These are phyloP conservation scores for Madurella mycetomatis DNA, from an alignment of 2,329 filamentous ascomycete species.

Conservation along the genomic window DNA sequence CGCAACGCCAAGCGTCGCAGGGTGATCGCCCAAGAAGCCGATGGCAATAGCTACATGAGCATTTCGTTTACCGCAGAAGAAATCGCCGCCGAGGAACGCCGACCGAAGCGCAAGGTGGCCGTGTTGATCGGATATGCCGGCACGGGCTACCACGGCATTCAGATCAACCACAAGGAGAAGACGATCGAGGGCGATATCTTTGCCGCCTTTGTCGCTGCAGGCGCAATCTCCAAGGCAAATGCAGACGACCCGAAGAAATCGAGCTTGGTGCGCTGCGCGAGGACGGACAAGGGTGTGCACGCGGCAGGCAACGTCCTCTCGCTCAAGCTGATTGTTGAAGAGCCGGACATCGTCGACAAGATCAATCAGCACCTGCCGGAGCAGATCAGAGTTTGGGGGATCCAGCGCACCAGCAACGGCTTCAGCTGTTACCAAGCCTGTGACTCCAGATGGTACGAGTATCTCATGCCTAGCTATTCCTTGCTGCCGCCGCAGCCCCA, in stretches of 20 bases:
- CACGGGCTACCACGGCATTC: slow-evolving; percentile 96
- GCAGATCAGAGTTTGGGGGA: slow-evolving; percentile 94
- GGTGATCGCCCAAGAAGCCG: slow-evolving; percentile 40
- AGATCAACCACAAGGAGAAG: slow-evolving; percentile 76
- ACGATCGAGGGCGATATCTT: slow-evolving; percentile 97
- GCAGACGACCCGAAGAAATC: slow-evolving; percentile 96
- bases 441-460: slow-evolving; percentile 96
- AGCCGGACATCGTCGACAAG: slow-evolving; percentile 78
- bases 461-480: slow-evolving; percentile 88
- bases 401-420: slow-evolving; percentile 79
- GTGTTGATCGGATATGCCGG: slow-evolving; percentile 94
- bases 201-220: slow-evolving; percentile 81
- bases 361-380: slow-evolving; percentile 82
- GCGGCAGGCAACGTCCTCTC: slow-evolving; percentile 25
- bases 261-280: slow-evolving; percentile 84
- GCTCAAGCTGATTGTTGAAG: slow-evolving; percentile 86
- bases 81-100: slow-evolving; percentile 79
- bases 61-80: slow-evolving; percentile 67
- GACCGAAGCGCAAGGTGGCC: slow-evolving; percentile 93
- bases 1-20: slow-evolving; percentile 53
- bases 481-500: slow-evolving; percentile 88
- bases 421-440: slow-evolving; percentile 96
- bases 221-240: slow-evolving; percentile 94
- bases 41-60: slow-evolving; percentile 47
- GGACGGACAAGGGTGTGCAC: slow-evolving; percentile 79